Percentiles rank a stretch among this genome's conserved stretches.
Evolutionary conservation across 495 filamentous ascomycete genomes (phyloP).

Genomic region (Monascus purpureus): DNA sequence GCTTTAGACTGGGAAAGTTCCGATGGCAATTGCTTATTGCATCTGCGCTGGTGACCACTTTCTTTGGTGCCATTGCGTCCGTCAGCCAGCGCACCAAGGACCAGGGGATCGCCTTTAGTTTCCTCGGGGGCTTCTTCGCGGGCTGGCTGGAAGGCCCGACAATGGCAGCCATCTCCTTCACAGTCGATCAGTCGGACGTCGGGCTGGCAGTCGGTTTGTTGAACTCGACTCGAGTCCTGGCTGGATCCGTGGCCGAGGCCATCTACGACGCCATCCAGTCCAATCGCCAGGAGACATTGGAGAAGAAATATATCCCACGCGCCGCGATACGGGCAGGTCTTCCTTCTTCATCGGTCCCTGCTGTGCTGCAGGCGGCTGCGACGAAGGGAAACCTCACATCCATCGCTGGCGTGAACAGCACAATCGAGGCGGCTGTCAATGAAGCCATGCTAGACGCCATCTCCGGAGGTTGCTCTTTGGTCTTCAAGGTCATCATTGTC

Average conservation of each 20-base stretch:
- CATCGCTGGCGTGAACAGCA: constrained; percentile 20
- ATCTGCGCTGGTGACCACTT: constrained; percentile 13
- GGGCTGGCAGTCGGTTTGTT: constrained; percentile 33
- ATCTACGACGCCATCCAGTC: constrained; percentile 35
- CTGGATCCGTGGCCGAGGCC: constrained; percentile 15
- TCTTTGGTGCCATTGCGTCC: constrained; percentile 14
- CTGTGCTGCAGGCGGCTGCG: too few relatives aligned
- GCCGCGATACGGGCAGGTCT: too few relatives aligned
- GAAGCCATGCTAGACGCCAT: too few relatives aligned
- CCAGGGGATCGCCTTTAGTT: constrained; percentile 15
- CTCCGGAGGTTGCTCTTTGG: constrained; percentile 26
- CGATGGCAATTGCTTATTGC: constrained; percentile 12
- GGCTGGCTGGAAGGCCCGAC: constrained; percentile 20
- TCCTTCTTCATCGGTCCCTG: too few relatives aligned
- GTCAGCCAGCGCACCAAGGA: constrained; percentile 13
- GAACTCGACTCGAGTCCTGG: constrained; percentile 12
- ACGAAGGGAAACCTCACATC: too few relatives aligned
- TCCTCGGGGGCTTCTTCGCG: constrained; percentile 19
- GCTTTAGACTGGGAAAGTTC: constrained; percentile 1
- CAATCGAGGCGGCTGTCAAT: too few relatives aligned
- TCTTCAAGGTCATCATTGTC: constrained; percentile 33
- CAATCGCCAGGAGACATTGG: constrained; percentile 30
- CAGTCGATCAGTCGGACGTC: constrained; percentile 24
- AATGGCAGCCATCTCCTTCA: constrained; percentile 16
- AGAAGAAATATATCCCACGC: too few relatives aligned